Evolutionary conservation across 306 rosid species (phyloP).

Genomic region (Cyamopsis tetragonoloba): DNA sequence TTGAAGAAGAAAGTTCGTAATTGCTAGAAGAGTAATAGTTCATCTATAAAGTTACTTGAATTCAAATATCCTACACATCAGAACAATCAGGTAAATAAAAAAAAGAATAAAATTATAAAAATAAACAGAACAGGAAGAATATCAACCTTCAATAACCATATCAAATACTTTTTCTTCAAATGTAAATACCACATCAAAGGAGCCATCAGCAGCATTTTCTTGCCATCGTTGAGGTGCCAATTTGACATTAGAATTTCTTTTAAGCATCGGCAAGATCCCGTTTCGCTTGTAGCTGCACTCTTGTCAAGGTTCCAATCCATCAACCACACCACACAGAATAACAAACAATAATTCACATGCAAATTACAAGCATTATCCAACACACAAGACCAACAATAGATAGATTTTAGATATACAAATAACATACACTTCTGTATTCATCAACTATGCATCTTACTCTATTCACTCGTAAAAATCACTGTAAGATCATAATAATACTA

Average conservation of each 20-base stretch:
- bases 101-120: constrained; percentile 7
- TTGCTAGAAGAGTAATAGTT: background rate
- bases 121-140: background rate
- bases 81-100: background rate
- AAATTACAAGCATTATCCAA: background rate
- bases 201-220: constrained; percentile 83
- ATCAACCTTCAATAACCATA: constrained; percentile 87
- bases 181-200: constrained; percentile 72
- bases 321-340: background rate
- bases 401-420: background rate
- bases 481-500: background rate
- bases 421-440: background rate
- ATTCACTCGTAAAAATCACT: background rate
- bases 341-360: constrained; percentile 5
- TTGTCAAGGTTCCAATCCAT: constrained; percentile 39
- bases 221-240: constrained; percentile 96
- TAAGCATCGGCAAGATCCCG: constrained; percentile 91
- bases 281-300: constrained; percentile 69
- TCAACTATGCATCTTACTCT: background rate
- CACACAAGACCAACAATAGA: background rate
- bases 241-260: constrained; percentile 67
- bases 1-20: background rate
- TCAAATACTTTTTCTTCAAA: constrained; percentile 95
- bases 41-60: background rate
- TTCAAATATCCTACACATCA: background rate